phyloP scores from a whole-genome alignment of 352 stramenopile species.

The Phytophthora cryptogea region DNA sequence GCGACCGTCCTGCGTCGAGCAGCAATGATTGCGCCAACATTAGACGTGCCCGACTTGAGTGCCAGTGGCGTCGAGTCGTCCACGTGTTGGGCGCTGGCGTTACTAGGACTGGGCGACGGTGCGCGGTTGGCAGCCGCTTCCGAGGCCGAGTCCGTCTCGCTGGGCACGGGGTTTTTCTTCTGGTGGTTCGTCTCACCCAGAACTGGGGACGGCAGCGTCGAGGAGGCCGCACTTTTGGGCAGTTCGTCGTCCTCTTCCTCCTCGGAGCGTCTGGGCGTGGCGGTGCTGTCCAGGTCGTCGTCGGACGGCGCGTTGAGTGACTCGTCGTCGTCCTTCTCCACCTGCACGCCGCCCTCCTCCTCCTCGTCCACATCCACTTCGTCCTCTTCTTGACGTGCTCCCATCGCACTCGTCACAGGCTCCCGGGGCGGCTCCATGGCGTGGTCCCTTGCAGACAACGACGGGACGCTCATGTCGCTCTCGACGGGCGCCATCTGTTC shows the following conservation, averaged over 20 bases:
- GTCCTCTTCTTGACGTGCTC: slow-evolving; percentile 12
- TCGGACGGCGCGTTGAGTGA: slow-evolving; percentile 74
- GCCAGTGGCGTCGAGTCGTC: slow-evolving; percentile 30
- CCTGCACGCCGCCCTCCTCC: slow-evolving; percentile 59
- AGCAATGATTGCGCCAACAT: slow-evolving; percentile 71
- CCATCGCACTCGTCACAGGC: not conserved
- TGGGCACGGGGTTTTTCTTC: slow-evolving; percentile 17
- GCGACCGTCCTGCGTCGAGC: slow-evolving; percentile 66
- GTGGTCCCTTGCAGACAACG: slow-evolving; percentile 9
- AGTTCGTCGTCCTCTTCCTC: slow-evolving; percentile 49
- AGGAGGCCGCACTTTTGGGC: slow-evolving; percentile 2
- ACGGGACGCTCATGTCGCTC: slow-evolving; percentile 12
- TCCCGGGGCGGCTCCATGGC: slow-evolving; percentile 27
- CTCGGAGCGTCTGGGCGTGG: slow-evolving; percentile 52
- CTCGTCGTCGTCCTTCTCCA: slow-evolving; percentile 83
- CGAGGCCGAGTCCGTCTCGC: slow-evolving; percentile 43
- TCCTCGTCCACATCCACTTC: slow-evolving; percentile 42
- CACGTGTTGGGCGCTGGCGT: slow-evolving; percentile 23
- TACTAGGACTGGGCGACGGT: slow-evolving; percentile 29
- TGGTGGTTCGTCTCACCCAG: slow-evolving; percentile 21
- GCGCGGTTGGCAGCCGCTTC: slow-evolving; percentile 27
- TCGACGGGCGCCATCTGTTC: slow-evolving; percentile 23
- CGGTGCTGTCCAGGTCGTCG: slow-evolving; percentile 73
- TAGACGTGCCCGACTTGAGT: slow-evolving; percentile 61
- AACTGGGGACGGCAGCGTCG: not conserved